phyloP scores from a whole-genome alignment of 257 asterid species.

The Sherardia arvensis region DNA sequence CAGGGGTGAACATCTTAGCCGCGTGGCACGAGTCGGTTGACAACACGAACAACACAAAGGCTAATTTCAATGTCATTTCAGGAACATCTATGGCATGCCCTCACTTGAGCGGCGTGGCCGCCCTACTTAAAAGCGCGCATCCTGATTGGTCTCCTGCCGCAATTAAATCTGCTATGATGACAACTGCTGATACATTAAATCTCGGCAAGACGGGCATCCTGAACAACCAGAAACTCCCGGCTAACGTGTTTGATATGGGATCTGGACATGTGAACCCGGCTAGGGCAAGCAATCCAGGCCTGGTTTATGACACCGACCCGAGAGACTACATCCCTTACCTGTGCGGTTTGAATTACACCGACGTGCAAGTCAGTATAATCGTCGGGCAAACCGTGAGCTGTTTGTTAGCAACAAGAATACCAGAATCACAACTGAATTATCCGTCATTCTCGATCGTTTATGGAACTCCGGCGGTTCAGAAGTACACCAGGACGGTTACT shows the following conservation, averaged over 20 bases:
- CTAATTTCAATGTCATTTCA: neutral
- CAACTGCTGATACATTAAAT: neutral
- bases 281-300: neutral
- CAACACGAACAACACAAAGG: neutral
- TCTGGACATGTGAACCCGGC: slow-evolving; percentile 6
- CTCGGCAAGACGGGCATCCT: neutral
- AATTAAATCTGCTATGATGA: slow-evolving; percentile 2
- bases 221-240: neutral
- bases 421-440: neutral
- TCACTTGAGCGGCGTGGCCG: slow-evolving; percentile 8
- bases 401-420: neutral
- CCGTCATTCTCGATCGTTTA: slow-evolving; percentile 1
- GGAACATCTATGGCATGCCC: slow-evolving; percentile 10
- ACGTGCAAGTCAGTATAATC: neutral
- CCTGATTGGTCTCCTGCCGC: slow-evolving; percentile 9
- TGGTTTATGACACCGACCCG: slow-evolving; percentile 1
- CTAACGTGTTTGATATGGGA: neutral
- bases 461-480: neutral
- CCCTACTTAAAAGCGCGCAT: slow-evolving; percentile 4
- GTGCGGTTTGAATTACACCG: neutral
- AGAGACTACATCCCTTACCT: neutral
- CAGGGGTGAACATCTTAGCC: slow-evolving; percentile 6
- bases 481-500: slow-evolving; percentile 8
- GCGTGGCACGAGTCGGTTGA: neutral
- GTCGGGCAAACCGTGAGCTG: neutral